phyloP scores from a whole-genome alignment of 495 filamentous ascomycete genomes.

The Neurospora sublineolata region DNA sequence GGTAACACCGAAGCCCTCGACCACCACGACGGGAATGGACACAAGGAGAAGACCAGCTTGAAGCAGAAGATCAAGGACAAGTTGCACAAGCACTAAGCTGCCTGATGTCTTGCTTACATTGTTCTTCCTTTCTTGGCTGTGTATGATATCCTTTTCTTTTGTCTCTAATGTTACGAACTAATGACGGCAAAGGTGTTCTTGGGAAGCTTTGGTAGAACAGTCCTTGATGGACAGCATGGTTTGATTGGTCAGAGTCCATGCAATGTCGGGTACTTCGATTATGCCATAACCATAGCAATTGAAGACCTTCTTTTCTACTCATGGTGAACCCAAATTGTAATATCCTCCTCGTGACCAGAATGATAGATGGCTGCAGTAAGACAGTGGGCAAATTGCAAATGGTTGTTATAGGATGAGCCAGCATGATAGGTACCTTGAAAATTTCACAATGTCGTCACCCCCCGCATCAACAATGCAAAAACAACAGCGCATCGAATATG shows the following conservation, averaged over 20 bases:
- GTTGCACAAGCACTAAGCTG: conserved; percentile 22
- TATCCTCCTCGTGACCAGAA: background rate
- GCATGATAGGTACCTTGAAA: too few relatives aligned
- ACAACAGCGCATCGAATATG: background rate
- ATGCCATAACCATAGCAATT: background rate
- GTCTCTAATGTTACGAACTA: background rate
- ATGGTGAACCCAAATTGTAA: background rate
- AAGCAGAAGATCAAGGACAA: conserved; percentile 38
- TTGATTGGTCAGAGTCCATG: background rate
- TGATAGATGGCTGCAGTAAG: too few relatives aligned
- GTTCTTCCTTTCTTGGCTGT: background rate
- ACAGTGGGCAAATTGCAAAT: too few relatives aligned
- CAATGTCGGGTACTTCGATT: background rate
- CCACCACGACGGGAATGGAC: background rate
- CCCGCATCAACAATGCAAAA: background rate
- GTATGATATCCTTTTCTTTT: background rate
- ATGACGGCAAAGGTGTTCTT: background rate
- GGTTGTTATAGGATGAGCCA: too few relatives aligned
- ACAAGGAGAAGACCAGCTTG: conserved; percentile 24
- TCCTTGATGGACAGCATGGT: background rate
- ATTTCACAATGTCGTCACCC: too few relatives aligned
- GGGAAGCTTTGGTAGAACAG: background rate
- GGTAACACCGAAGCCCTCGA: background rate
- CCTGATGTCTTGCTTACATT: background rate
- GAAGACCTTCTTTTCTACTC: background rate